Evolutionary conservation across 257 asterid species (phyloP).

Genomic region (Scutellaria galericulata): DNA sequence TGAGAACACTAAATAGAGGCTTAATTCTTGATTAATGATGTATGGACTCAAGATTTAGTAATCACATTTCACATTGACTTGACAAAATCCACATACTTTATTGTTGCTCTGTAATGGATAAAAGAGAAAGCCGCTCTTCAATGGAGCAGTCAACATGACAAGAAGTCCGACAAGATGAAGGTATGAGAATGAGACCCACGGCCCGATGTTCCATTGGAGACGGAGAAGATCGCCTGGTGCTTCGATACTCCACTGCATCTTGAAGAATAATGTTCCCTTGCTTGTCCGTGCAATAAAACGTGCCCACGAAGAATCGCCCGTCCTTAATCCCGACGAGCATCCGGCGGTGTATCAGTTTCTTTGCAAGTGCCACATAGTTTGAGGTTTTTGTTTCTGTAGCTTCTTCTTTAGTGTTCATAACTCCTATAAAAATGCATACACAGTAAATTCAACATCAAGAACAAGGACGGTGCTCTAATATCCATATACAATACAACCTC

Average conservation of each 20-base stretch:
- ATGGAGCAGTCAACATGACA: constrained; percentile 77
- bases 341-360: constrained; percentile 62
- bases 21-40: neutral
- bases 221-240: constrained; percentile 73
- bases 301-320: constrained; percentile 79
- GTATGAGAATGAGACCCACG: constrained; percentile 88
- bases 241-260: constrained; percentile 88
- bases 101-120: constrained; percentile 51
- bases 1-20: neutral
- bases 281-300: constrained; percentile 85
- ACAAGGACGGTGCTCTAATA: too few relatives aligned
- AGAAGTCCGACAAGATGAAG: constrained; percentile 72
- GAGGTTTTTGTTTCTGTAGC: constrained; percentile 43
- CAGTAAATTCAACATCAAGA: too few relatives aligned
- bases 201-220: constrained; percentile 86
- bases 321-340: constrained; percentile 85
- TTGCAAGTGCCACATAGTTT: constrained; percentile 49
- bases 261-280: constrained; percentile 94
- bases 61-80: neutral
- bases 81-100: neutral
- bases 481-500: too few relatives aligned
- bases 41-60: neutral
- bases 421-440: constrained; percentile 15
- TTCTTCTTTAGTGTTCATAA: constrained; percentile 40
- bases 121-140: constrained; percentile 67